phyloP scores from a whole-genome alignment of 148 eudicot genomes.

The Rhododendron mucronatum region DNA sequence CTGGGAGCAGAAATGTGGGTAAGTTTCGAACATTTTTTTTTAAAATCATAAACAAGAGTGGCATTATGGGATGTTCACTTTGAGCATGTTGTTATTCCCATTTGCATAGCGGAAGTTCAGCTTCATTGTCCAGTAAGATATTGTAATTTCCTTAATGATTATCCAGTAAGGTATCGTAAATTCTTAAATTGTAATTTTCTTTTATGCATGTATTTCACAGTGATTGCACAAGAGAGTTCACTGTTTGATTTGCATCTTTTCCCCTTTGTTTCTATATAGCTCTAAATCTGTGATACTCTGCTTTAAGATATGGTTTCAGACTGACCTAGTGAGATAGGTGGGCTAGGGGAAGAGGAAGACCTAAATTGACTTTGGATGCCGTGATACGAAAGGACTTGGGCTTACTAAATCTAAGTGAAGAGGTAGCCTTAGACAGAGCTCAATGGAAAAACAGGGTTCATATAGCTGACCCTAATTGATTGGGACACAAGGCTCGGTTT shows the following conservation, averaged over 20 bases:
- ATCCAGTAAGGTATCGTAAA: not conserved
- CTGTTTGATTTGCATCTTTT: not conserved
- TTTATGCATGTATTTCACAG: not conserved
- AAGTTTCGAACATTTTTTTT: slow-evolving; percentile 13
- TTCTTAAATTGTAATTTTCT: not conserved
- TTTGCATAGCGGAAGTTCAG: not conserved
- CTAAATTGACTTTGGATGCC: not conserved
- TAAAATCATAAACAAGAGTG: not conserved
- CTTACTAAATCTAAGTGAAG: not conserved
- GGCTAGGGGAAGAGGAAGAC: not conserved
- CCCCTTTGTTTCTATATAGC: too few relatives aligned
- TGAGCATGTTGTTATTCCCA: not conserved
- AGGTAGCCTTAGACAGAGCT: not conserved
- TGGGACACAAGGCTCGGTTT: not conserved
- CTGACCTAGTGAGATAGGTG: not conserved
- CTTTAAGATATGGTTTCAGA: not conserved
- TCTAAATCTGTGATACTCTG: not conserved
- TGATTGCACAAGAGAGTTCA: not conserved
- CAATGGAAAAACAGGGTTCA: too few relatives aligned
- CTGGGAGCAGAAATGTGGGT: slow-evolving; percentile 50
- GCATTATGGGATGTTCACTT: not conserved
- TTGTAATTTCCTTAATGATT: not conserved
- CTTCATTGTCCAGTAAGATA: slow-evolving; percentile 4
- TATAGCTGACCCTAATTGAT: too few relatives aligned
- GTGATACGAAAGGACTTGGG: not conserved